Evolutionary conservation across 352 stramenopile species (phyloP).

Genomic region (Globisporangium alternatum): DNA sequence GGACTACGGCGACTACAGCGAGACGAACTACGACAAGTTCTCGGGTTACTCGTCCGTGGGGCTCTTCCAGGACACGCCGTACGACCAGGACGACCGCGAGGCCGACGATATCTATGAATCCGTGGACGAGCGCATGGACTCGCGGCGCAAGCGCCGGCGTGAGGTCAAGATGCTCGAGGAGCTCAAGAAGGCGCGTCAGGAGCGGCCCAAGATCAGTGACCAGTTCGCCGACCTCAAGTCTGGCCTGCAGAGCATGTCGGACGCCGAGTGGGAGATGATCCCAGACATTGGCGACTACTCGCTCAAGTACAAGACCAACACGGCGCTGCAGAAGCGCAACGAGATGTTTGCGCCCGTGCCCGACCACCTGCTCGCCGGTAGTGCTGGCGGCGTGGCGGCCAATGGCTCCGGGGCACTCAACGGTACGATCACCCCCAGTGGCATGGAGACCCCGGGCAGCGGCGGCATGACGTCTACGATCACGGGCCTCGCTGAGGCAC

Average conservation of each 20-base stretch:
- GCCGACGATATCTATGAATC: constrained; percentile 95
- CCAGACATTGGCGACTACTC: constrained; percentile 97
- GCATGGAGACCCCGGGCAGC: constrained; percentile 48
- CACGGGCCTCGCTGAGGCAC: constrained; percentile 88
- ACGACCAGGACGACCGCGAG: constrained; percentile 96
- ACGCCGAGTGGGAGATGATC: constrained; percentile 95
- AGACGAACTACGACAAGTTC: constrained; percentile 93
- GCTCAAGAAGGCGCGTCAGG: constrained; percentile 83
- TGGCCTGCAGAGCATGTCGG: constrained; percentile 87
- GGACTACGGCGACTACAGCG: constrained; percentile 87
- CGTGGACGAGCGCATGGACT: constrained; percentile 96
- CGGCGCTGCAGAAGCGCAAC: constrained; percentile 89
- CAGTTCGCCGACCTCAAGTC: constrained; percentile 98
- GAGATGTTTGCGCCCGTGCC: constrained; percentile 95
- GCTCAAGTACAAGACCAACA: constrained; percentile 89
- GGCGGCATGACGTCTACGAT: constrained; percentile 70
- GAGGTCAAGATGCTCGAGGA: constrained; percentile 83
- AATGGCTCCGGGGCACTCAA: constrained; percentile 26
- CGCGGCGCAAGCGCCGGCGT: constrained; percentile 82
- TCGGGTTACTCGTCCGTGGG: constrained; percentile 79
- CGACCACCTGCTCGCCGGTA: constrained; percentile 88
- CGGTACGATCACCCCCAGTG: constrained; percentile 51
- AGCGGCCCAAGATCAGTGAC: constrained; percentile 93
- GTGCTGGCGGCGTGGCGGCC: constrained; percentile 23
- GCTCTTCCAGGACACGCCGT: constrained; percentile 91